Conservation (phyloP, 2,329 filamentous ascomycete genomes). For the Colletotrichum tanaceti region DNA sequence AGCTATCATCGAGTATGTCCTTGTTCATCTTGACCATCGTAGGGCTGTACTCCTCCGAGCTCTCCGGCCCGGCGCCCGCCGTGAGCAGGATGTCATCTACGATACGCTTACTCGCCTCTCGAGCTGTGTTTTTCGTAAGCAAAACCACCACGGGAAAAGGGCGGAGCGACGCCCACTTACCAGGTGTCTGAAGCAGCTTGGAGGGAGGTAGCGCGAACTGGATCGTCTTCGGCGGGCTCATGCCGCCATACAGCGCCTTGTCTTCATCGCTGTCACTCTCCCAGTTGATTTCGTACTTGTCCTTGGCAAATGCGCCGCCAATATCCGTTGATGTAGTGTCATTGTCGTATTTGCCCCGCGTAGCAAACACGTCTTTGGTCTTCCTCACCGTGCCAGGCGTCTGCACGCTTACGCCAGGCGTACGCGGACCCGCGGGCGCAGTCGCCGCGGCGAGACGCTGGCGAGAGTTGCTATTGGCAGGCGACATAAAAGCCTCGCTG, state of each 20-base stretch:
- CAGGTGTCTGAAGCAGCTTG: slow-evolving; percentile 82
- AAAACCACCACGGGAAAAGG: neutral
- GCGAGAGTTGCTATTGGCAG: slow-evolving; percentile 62
- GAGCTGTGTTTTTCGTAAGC: slow-evolving; percentile 61
- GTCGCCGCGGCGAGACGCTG: slow-evolving; percentile 57
- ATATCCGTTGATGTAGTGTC: slow-evolving; percentile 42
- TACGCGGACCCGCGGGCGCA: slow-evolving; percentile 64
- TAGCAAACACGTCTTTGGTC: slow-evolving; percentile 61
- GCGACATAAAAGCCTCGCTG: slow-evolving; percentile 86
- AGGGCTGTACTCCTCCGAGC: slow-evolving; percentile 71
- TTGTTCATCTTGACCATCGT: slow-evolving; percentile 74
- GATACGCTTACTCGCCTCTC: slow-evolving; percentile 83
- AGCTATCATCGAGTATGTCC: slow-evolving; percentile 71
- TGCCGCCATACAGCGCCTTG: slow-evolving; percentile 72
- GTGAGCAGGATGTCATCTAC: slow-evolving; percentile 83
- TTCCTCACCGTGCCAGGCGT: slow-evolving; percentile 72
- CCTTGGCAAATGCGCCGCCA: slow-evolving; percentile 42
- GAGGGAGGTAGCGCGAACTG: slow-evolving; percentile 84
- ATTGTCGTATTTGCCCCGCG: slow-evolving; percentile 42
- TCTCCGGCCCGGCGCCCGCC: slow-evolving; percentile 72
- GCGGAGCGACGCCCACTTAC: slow-evolving; percentile 57
- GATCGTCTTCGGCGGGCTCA: slow-evolving; percentile 94
- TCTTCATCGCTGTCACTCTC: slow-evolving; percentile 78
- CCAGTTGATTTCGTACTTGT: slow-evolving; percentile 73
- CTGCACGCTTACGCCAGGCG: slow-evolving; percentile 87